phyloP scores from a whole-genome alignment of 2,329 filamentous ascomycete genomes.

The Ceratocystiopsis brevicomis region DNA sequence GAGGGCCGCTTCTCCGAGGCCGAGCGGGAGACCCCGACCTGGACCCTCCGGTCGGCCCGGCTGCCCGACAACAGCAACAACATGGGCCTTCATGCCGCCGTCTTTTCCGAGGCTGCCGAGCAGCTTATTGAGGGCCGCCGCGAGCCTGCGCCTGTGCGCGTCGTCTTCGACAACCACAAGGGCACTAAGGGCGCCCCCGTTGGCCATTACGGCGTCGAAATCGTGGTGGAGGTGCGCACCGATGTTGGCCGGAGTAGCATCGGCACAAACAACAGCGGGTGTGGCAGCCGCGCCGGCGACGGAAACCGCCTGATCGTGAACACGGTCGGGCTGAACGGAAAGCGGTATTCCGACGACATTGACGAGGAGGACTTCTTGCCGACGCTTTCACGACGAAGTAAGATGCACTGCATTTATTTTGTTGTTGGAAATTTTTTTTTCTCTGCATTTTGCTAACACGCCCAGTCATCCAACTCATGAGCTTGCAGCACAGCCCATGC shows the following conservation, averaged over 20 bases:
- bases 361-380: constrained; percentile 54
- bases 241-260: constrained; percentile 27
- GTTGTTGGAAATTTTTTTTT: background rate
- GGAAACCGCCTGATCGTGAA: constrained; percentile 25
- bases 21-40: constrained; percentile 65
- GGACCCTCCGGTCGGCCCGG: constrained; percentile 56
- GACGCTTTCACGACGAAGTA: constrained; percentile 55
- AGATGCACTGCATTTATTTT: constrained; percentile 13
- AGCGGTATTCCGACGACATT: constrained; percentile 55
- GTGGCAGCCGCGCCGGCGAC: constrained; percentile 20
- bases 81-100: constrained; percentile 42
- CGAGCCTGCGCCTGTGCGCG: constrained; percentile 48
- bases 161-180: constrained; percentile 53
- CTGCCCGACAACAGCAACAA: constrained; percentile 40
- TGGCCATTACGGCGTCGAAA: constrained; percentile 50
- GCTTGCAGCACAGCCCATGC: constrained; percentile 47
- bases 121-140: constrained; percentile 43
- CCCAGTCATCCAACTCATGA: constrained; percentile 52
- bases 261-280: constrained; percentile 17
- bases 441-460: background rate
- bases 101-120: constrained; percentile 51
- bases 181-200: constrained; percentile 47
- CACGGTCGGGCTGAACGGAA: constrained; percentile 47
- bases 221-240: constrained; percentile 43
- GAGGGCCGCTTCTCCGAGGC: constrained; percentile 67